phyloP scores from a whole-genome alignment of 176 grass and related monocot genomes.

The Tuctoria greenei region DNA sequence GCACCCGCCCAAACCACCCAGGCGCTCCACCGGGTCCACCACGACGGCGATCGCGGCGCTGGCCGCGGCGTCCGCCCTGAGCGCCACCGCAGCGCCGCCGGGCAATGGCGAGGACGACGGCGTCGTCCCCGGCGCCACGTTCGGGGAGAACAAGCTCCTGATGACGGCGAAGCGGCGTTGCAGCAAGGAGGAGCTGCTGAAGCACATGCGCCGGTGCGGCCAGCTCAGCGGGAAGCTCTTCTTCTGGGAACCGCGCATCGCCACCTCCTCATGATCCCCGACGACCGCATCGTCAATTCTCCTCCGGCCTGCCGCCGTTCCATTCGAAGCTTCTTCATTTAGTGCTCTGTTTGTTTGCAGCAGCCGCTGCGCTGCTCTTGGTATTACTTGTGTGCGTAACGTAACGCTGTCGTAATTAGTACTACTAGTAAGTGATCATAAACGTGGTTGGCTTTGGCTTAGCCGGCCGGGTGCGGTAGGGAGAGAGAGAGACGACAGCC shows the following conservation, averaged over 20 bases:
- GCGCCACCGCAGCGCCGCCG: conserved; percentile 8
- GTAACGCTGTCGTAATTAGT: conserved; percentile 35
- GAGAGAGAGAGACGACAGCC: background rate
- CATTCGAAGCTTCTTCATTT: conserved; percentile 8
- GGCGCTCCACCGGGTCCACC: conserved; percentile 21
- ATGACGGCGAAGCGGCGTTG: conserved; percentile 65
- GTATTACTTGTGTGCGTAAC: conserved; percentile 26
- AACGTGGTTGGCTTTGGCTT: conserved; percentile 35
- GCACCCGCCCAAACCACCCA: background rate
- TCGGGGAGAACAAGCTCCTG: conserved; percentile 70
- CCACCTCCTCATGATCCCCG: conserved; percentile 55
- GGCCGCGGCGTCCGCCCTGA: conserved; percentile 36
- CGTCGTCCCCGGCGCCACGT: conserved; percentile 37
- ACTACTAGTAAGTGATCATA: conserved; percentile 12
- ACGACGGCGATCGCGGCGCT: conserved; percentile 13
- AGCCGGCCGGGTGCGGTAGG: conserved; percentile 2
- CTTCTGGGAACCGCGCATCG: conserved; percentile 74
- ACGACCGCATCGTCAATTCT: no score
- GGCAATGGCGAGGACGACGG: conserved; percentile 5
- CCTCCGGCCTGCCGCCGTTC: background rate
- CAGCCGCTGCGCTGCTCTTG: background rate
- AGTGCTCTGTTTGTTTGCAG: conserved; percentile 29
- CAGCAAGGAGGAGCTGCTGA: conserved; percentile 68
- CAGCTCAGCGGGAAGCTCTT: conserved; percentile 63
- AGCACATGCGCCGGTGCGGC: conserved; percentile 70